A percentile compares a stretch with the other conserved stretches of the same genome.
Evolutionary conservation across 345 rosid species (phyloP).

Genomic region (Eucalyptus melliodora): DNA sequence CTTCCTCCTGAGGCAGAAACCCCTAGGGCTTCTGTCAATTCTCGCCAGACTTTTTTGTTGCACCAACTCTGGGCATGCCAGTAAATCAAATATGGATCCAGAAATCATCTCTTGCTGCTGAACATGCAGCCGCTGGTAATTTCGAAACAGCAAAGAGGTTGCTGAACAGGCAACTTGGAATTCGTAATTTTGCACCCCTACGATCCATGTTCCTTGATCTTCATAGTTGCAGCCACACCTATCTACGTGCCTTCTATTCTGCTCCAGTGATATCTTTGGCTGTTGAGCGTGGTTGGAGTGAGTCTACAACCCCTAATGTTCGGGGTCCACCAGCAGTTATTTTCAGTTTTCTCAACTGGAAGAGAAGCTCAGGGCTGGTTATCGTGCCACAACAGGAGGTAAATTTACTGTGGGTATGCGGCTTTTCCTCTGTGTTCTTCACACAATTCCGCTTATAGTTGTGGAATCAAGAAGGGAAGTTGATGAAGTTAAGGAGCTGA

Average conservation of each 20-base stretch:
- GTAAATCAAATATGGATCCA: conserved; percentile 85
- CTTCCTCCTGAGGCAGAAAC: conserved; percentile 92
- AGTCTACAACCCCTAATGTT: conserved; percentile 70
- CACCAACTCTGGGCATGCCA: conserved; percentile 82
- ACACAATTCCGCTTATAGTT: conserved; percentile 80
- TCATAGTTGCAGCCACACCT: conserved; percentile 64
- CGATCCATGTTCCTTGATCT: conserved; percentile 70
- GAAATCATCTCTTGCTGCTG: conserved; percentile 81
- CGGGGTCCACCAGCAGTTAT: conserved; percentile 82
- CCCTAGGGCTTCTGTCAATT: conserved; percentile 40
- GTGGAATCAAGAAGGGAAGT: conserved; percentile 96
- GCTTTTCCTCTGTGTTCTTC: conserved; percentile 64
- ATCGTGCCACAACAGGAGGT: conserved; percentile 78
- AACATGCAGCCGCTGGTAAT: conserved; percentile 92
- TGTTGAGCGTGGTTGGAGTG: conserved; percentile 73
- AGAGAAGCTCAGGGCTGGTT: conserved; percentile 84
- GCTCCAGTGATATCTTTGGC: conserved; percentile 74
- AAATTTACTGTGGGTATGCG: conserved; percentile 70
- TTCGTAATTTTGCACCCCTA: conserved; percentile 63
- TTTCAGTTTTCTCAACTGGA: conserved; percentile 68
- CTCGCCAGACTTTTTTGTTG: conserved; percentile 62
- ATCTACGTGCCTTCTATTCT: conserved; percentile 62
- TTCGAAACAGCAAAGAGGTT: conserved; percentile 88
- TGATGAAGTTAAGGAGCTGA: conserved; percentile 83
- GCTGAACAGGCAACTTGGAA: conserved; percentile 85